Evolutionary conservation across 2,329 filamentous ascomycete genomes (phyloP).

Genomic region (Pseudogymnoascus sp.): DNA sequence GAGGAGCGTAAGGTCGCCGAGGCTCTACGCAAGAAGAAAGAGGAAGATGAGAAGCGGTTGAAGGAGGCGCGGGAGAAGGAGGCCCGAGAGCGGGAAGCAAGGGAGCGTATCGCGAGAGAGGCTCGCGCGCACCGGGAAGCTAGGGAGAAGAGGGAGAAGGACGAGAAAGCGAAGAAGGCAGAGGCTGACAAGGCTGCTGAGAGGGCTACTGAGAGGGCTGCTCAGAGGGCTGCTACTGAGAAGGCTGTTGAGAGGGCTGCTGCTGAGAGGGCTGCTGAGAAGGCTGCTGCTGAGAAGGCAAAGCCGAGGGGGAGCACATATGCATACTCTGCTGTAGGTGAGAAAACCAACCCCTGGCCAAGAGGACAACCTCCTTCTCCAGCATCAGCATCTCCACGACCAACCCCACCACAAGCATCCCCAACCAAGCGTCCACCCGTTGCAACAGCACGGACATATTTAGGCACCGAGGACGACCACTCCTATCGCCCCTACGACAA

Average conservation of each 20-base stretch:
- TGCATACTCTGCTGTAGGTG: conserved; percentile 58
- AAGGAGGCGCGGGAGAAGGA: conserved; percentile 52
- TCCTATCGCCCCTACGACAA: conserved; percentile 75
- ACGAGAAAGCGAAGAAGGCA: conserved; percentile 22
- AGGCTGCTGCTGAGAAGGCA: conserved; percentile 25
- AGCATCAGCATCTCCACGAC: conserved; percentile 23
- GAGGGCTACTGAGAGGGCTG: conserved; percentile 41
- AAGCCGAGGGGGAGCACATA: conserved; percentile 39
- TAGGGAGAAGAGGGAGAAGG: conserved; percentile 25
- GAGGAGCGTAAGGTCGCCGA: conserved; percentile 57
- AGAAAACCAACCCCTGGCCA: conserved; percentile 65
- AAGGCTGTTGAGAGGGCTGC: conserved; percentile 16
- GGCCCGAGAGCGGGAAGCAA: conserved; percentile 39
- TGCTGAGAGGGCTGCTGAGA: conserved; percentile 11
- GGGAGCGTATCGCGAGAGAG: conserved; percentile 33
- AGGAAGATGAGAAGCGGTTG: conserved; percentile 46
- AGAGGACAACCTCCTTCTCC: conserved; percentile 47
- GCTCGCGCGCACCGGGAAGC: conserved; percentile 15
- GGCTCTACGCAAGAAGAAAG: conserved; percentile 49
- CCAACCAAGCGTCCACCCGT: conserved; percentile 37
- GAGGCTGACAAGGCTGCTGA: conserved; percentile 26
- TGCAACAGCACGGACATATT: conserved; percentile 50
- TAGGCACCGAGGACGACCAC: conserved; percentile 59
- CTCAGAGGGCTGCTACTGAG: conserved; percentile 20
- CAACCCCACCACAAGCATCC: conserved; percentile 26